Base-by-base conservation (phyloP, 352 stramenopile genomes). In the Phytophthora sojae region DNA sequence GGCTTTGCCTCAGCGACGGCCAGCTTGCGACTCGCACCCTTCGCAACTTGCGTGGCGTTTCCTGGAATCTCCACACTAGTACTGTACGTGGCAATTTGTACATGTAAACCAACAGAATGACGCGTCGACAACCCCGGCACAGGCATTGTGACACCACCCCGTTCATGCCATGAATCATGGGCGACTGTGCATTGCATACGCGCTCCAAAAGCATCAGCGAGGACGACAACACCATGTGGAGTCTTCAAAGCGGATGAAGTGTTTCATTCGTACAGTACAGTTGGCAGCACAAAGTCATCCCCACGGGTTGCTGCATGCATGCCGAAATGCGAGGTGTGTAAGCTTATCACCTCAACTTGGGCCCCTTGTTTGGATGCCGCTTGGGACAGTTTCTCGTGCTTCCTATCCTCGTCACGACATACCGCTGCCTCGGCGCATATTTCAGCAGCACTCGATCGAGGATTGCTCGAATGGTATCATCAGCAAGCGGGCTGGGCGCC, bases 71-170 rank as follows among this genome's bases (percentile, higher is more conserved):
- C 30, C 30, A 35, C 6, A n/a, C n/a, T n/a, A n/a, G n/a, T n/a
- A n/a, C n/a, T n/a, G n/a, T n/a, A 30, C 26, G 26, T 30, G 26
- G 26, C 26, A 30, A 30, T 3, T 6, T 39, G n/a, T n/a, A n/a
- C n/a, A n/a, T 75, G 68, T 69, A 76, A 69, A 62, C 64, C 56
- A 61, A 12, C 51, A 4, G 37, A 32, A 26, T 75, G 61, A 67
- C 56, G 61, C 50, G 66, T 64, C 30, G 15, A 7, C 9, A 21
- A 3, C 55, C 21, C 30, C 47, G 60, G 23, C 67, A 75, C 67
- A 71, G 50, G 30, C 39, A 53, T 45, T 66, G 60, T 29, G 45
- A 64, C 56, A 64, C 19, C 42, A 14, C 14, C 37, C 50, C 29
- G 23, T 44, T n/a, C n/a, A n/a, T n/a, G n/a, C n/a, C n/a, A 44